Percentiles rank a stretch among this genome's conserved stretches.
These are phyloP conservation scores for Colletotrichum limetticola DNA, from an alignment of 2,329 filamentous ascomycete species.

Conservation along the genomic window DNA sequence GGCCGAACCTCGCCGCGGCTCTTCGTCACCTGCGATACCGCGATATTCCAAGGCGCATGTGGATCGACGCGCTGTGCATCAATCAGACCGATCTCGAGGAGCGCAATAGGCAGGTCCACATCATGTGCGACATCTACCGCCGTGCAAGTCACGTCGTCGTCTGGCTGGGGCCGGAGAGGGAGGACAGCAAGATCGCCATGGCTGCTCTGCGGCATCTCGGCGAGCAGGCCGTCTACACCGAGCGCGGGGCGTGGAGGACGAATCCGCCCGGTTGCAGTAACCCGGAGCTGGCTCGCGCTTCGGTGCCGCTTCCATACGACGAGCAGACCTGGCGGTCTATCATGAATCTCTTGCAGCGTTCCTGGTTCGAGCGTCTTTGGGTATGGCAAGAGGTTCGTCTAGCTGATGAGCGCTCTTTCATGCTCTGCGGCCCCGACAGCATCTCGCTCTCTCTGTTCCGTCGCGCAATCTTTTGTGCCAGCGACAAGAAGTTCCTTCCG, in stretches of 20 bases:
- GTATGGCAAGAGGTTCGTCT: background rate
- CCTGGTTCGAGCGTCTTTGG: slow-evolving; percentile 1
- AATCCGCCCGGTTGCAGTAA: background rate
- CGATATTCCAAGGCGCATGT: slow-evolving; percentile 64
- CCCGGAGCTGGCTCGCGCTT: background rate
- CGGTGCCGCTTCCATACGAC: background rate
- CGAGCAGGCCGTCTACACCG: slow-evolving; percentile 1
- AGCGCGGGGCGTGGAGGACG: background rate
- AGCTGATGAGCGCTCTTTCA: background rate
- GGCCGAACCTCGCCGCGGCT: slow-evolving; percentile 39
- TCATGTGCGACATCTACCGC: slow-evolving; percentile 34
- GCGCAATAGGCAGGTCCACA: slow-evolving; percentile 25
- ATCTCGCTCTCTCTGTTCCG: background rate
- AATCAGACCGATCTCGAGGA: slow-evolving; percentile 19
- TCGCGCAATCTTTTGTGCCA: background rate
- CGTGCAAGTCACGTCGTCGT: slow-evolving; percentile 22
- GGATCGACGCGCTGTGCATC: slow-evolving; percentile 36
- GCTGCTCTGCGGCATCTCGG: background rate
- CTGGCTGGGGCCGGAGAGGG: slow-evolving; percentile 19
- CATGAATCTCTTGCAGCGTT: background rate
- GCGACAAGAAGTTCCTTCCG: background rate
- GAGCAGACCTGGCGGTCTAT: background rate
- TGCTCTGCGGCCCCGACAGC: slow-evolving; percentile 1
- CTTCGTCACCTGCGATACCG: slow-evolving; percentile 53
- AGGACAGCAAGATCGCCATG: background rate